These are phyloP conservation scores for Aspergillus sp. DNA, from an alignment of 2,329 filamentous ascomycete genomes.

Conservation along the genomic window DNA sequence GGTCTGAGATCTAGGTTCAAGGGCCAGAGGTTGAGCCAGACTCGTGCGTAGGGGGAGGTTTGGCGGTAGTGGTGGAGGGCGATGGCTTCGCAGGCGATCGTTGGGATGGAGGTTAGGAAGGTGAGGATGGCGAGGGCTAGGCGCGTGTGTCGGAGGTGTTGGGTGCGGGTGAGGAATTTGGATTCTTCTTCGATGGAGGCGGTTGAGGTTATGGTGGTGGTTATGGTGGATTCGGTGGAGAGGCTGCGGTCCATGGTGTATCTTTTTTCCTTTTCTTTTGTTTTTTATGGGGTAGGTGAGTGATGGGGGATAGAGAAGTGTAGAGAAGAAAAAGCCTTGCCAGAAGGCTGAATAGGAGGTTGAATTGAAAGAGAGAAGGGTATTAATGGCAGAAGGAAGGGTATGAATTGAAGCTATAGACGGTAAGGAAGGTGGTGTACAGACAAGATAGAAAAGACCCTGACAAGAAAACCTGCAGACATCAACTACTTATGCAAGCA, in stretches of 20 bases:
- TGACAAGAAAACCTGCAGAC: neutral
- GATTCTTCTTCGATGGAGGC: conserved; percentile 42
- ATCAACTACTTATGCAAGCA: conserved; percentile 5
- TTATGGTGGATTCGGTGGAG: conserved; percentile 10
- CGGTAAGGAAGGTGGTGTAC: neutral
- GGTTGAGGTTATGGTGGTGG: conserved; percentile 32
- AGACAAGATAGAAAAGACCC: neutral
- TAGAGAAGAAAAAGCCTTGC: conserved; percentile 7
- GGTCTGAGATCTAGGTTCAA: conserved; percentile 45
- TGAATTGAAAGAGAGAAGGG: neutral
- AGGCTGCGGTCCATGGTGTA: too few relatives aligned
- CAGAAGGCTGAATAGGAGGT: conserved; percentile 14
- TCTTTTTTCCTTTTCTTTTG: neutral
- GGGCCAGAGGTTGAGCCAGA: conserved; percentile 45
- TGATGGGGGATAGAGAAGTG: neutral
- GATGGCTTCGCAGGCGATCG: conserved; percentile 42
- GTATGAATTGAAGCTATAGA: neutral
- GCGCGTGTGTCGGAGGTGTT: conserved; percentile 36
- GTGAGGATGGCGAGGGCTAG: conserved; percentile 38
- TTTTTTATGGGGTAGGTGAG: neutral
- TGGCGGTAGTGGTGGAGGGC: conserved; percentile 42
- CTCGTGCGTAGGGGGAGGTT: conserved; percentile 37
- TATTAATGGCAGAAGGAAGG: neutral
- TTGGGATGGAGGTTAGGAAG: conserved; percentile 31
- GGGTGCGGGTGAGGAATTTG: conserved; percentile 36